Conservation (phyloP, 495 filamentous ascomycete genomes). For the Aspergillus sclerotiicarbonarius region DNA sequence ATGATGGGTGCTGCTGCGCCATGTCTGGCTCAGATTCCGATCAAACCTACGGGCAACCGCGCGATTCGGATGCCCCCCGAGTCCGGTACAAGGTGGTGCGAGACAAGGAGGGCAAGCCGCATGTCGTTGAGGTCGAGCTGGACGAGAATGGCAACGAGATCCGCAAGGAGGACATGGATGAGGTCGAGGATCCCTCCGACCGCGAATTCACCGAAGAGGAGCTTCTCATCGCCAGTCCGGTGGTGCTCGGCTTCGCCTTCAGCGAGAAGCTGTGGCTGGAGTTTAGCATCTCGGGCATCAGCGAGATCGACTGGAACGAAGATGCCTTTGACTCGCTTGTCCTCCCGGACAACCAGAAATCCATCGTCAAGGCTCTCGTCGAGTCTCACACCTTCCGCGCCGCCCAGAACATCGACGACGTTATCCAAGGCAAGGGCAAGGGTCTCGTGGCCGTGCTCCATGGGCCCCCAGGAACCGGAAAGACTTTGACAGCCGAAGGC, state of each 20-base stretch:
- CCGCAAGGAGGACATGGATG: slow-evolving; percentile 63
- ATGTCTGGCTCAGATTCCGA: slow-evolving; percentile 53
- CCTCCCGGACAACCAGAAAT: slow-evolving; percentile 70
- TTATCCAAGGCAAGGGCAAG: slow-evolving; percentile 76
- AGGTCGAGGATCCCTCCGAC: slow-evolving; percentile 37
- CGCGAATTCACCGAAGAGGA: slow-evolving; percentile 79
- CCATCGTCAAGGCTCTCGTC: slow-evolving; percentile 77
- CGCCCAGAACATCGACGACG: slow-evolving; percentile 78
- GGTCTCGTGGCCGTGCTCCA: slow-evolving; percentile 75
- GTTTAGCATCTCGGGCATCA: slow-evolving; percentile 79
- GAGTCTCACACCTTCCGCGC: slow-evolving; percentile 80
- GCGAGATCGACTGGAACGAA: slow-evolving; percentile 79
- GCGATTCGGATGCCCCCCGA: slow-evolving; percentile 52
- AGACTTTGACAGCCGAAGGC: slow-evolving; percentile 85
- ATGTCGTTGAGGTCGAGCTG: slow-evolving; percentile 59
- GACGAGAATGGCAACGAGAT: slow-evolving; percentile 63
- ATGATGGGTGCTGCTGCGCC: slow-evolving; percentile 39
- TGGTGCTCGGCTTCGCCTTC: slow-evolving; percentile 91
- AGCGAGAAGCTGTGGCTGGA: slow-evolving; percentile 90
- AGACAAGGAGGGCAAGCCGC: slow-evolving; percentile 59
- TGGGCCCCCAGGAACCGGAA: slow-evolving; percentile 83
- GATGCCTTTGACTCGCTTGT: slow-evolving; percentile 79
- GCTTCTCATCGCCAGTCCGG: slow-evolving; percentile 83
- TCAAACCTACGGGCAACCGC: slow-evolving; percentile 29
- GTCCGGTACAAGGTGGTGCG: slow-evolving; percentile 65